Conservation (phyloP, 23 red algal species). For the Cyanidioschyzon merolae region DNA sequence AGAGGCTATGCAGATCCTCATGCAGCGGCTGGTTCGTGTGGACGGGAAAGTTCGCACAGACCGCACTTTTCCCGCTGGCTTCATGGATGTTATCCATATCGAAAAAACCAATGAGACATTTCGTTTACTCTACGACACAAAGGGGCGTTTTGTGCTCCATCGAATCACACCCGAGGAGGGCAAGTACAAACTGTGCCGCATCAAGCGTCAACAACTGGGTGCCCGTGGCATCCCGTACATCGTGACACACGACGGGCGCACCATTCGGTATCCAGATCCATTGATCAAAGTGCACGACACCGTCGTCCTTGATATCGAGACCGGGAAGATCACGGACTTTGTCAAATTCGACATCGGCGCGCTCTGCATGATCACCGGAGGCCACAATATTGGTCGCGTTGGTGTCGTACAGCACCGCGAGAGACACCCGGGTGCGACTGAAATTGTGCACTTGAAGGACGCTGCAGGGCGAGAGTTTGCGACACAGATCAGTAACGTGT, state of each 20-base stretch:
- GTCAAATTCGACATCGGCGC: slow-evolving; percentile 94
- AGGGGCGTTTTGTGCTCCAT: slow-evolving; percentile 94
- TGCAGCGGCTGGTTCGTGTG: slow-evolving; percentile 96
- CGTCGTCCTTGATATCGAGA: slow-evolving; percentile 71
- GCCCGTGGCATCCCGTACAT: slow-evolving; percentile 80
- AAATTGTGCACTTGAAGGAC: slow-evolving; percentile 86
- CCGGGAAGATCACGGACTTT: slow-evolving; percentile 86
- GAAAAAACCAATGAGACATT: slow-evolving; percentile 94
- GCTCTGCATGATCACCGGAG: slow-evolving; percentile 96
- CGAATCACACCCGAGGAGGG: slow-evolving; percentile 86
- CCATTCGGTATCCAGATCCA: slow-evolving; percentile 93
- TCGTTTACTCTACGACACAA: slow-evolving; percentile 86
- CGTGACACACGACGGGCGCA: slow-evolving; percentile 82
- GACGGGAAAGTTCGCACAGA: slow-evolving; percentile 99
- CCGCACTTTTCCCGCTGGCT: slow-evolving; percentile 83
- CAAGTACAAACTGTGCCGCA: slow-evolving; percentile 92
- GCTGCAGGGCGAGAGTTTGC: slow-evolving; percentile 78
- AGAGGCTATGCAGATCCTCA: slow-evolving; percentile 77
- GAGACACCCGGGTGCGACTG: slow-evolving; percentile 86
- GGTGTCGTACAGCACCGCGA: slow-evolving; percentile 71
- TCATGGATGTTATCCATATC: slow-evolving; percentile 94
- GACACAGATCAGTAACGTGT: slow-evolving; percentile 79
- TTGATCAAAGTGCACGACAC: slow-evolving; percentile 71
- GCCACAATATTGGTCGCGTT: slow-evolving; percentile 94
- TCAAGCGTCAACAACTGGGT: slow-evolving; percentile 79